These are phyloP conservation scores for Salmacisia buchloeana DNA, from an alignment of 1,284 basidiomycete species.

Conservation along the genomic window DNA sequence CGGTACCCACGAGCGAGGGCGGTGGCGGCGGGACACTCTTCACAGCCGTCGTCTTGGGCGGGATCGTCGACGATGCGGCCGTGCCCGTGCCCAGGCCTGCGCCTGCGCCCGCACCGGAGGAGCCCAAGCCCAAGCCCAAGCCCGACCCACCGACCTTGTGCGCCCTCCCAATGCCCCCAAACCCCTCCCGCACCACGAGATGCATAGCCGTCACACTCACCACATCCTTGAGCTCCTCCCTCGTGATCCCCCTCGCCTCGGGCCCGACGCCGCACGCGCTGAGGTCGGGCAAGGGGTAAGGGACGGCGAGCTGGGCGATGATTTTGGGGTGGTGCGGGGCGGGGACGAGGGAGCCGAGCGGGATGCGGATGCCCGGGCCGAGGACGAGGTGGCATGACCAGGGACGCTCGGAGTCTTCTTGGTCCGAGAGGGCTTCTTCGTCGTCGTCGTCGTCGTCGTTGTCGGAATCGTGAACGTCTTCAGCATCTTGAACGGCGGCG, in stretches of 20 bases:
- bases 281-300: constrained; percentile 63
- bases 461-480: no score
- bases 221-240: constrained; percentile 91
- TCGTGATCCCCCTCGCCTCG: constrained; percentile 54
- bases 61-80: not conserved
- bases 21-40: no score
- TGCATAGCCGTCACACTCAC: constrained; percentile 82
- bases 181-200: constrained; percentile 83
- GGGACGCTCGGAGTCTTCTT: constrained; percentile 89
- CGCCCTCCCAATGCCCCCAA: constrained; percentile 70
- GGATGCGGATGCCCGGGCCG: constrained; percentile 39
- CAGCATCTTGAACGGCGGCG: no score
- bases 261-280: constrained; percentile 33
- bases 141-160: not conserved
- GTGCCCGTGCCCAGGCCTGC: no score
- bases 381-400: constrained; percentile 69
- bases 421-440: constrained; percentile 58
- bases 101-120: no score
- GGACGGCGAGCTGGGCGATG: constrained; percentile 80
- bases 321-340: constrained; percentile 96
- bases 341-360: constrained; percentile 60
- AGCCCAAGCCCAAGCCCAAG: no score
- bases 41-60: not conserved
- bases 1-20: no score
- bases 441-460: constrained; percentile 11